Conservation (phyloP, 257 asterid genomes). For the Rubia yunnanensis region DNA sequence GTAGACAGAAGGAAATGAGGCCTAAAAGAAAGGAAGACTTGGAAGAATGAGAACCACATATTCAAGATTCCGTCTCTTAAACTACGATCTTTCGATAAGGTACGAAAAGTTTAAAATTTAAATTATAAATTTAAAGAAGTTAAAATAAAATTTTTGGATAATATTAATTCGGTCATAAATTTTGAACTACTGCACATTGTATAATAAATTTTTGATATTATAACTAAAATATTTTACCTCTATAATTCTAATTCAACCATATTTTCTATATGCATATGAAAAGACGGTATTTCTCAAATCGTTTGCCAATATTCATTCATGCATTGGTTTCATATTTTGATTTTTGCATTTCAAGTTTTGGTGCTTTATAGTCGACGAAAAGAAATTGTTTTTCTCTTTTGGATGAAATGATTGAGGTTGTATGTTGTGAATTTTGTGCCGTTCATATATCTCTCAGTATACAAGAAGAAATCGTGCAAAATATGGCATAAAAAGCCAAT, state of each 20-base stretch:
- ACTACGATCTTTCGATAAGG: too few relatives aligned
- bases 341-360: background rate
- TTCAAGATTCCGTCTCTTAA: too few relatives aligned
- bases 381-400: background rate
- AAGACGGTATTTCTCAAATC: too few relatives aligned
- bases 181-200: too few relatives aligned
- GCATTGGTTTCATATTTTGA: background rate
- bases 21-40: slow-evolving; percentile 20
- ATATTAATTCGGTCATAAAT: too few relatives aligned
- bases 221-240: too few relatives aligned
- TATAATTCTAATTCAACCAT: too few relatives aligned
- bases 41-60: slow-evolving; percentile 36
- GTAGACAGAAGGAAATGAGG: slow-evolving; percentile 11
- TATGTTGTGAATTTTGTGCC: background rate
- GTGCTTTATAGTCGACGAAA: slow-evolving; percentile 3
- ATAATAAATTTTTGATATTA: too few relatives aligned
- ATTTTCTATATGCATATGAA: too few relatives aligned
- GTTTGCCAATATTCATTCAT: background rate
- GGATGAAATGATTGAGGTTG: background rate
- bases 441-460: background rate
- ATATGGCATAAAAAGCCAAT: background rate
- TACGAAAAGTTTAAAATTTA: too few relatives aligned
- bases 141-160: too few relatives aligned
- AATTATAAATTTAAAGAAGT: too few relatives aligned
- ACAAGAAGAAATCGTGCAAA: background rate